Conservation (phyloP, 192 early-diverging fungal genomes). For the Entomortierella parvispora region DNA sequence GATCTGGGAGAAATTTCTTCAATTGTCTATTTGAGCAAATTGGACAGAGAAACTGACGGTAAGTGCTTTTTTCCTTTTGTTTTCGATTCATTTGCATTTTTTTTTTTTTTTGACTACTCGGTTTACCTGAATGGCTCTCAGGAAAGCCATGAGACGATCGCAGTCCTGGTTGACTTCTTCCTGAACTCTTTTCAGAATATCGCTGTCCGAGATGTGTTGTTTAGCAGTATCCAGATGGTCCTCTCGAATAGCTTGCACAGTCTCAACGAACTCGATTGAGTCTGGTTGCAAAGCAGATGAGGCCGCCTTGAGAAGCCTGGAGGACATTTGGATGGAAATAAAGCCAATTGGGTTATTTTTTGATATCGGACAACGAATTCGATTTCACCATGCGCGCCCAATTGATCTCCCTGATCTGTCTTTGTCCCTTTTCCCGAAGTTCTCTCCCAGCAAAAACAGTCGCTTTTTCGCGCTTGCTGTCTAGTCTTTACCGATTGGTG, state of each 20-base stretch:
- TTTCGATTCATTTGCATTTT: not conserved
- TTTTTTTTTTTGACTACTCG: no score
- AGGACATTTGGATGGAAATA: not conserved
- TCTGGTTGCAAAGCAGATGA: conserved; percentile 75
- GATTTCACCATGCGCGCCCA: conserved; percentile 7
- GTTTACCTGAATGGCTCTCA: conserved; percentile 86
- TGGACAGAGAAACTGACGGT: not conserved
- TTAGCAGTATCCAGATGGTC: conserved; percentile 79
- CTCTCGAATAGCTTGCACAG: conserved; percentile 83
- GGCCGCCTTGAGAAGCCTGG: conserved; percentile 74
- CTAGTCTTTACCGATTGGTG: conserved; percentile 71
- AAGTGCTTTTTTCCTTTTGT: not conserved
- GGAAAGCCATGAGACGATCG: conserved; percentile 78
- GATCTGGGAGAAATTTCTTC: conserved; percentile 97
- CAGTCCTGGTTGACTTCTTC: conserved; percentile 80
- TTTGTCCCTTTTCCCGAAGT: no score
- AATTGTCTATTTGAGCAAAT: conserved; percentile 65
- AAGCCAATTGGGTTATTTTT: not conserved
- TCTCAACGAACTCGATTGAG: conserved; percentile 72
- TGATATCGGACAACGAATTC: not conserved
- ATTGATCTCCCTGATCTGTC: no score
- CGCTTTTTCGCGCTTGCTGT: not conserved
- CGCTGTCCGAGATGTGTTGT: conserved; percentile 59
- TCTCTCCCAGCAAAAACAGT: conserved; percentile 26
- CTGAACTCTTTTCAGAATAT: conserved; percentile 61